Conservation (phyloP, 23 red algal species). For the Cyanidiococcus yangmingshanensis region DNA sequence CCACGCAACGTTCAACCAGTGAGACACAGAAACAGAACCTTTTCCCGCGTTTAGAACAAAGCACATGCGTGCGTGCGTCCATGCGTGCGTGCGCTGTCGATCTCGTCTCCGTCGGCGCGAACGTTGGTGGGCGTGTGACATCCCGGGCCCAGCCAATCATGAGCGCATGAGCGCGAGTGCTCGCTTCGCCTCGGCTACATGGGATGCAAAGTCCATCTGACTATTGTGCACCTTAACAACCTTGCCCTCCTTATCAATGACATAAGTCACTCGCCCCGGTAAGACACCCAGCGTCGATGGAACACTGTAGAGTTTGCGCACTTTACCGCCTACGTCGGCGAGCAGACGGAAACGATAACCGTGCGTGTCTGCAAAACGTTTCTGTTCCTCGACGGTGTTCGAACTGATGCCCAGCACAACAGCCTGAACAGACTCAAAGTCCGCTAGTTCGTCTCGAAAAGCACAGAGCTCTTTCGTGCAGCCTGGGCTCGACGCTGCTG, state of each 20-base stretch:
- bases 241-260: slow-evolving; percentile 63
- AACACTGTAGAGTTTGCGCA: slow-evolving; percentile 65
- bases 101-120: too few species aligned
- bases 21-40: too few species aligned
- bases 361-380: slow-evolving; percentile 16
- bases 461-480: slow-evolving; percentile 28
- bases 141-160: neutral
- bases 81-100: too few species aligned
- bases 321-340: slow-evolving; percentile 33
- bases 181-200: slow-evolving; percentile 42
- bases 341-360: slow-evolving; percentile 48
- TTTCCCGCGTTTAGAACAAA: too few species aligned
- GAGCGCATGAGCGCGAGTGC: slow-evolving; percentile 25
- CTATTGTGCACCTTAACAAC: slow-evolving; percentile 46
- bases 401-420: slow-evolving; percentile 34
- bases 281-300: slow-evolving; percentile 58
- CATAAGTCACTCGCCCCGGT: slow-evolving; percentile 71
- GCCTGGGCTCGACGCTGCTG: slow-evolving; percentile 25
- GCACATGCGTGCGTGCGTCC: too few species aligned
- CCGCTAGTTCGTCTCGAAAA: slow-evolving; percentile 21
- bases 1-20: too few species aligned
- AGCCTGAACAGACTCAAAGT: slow-evolving; percentile 14
- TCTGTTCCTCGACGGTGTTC: slow-evolving; percentile 27
- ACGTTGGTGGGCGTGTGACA: too few species aligned
- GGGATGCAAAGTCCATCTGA: slow-evolving; percentile 48